Evolutionary conservation across 768 basidiomycete species (phyloP).

Genomic region (Suillus tomentosus): DNA sequence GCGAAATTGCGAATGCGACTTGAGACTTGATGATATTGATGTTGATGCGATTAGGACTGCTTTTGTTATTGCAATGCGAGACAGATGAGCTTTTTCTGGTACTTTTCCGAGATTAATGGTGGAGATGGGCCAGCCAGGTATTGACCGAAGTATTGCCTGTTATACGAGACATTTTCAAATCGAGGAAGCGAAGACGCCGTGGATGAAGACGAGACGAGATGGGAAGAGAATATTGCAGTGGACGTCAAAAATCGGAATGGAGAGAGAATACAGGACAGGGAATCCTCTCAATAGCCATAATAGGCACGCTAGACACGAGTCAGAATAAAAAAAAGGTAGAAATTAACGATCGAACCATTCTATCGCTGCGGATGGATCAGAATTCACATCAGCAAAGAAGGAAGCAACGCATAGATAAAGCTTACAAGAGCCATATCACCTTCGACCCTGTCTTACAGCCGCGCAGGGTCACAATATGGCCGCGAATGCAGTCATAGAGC

Average conservation of each 20-base stretch:
- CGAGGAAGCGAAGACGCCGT: constrained; percentile 15
- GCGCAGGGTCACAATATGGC: constrained; percentile 86
- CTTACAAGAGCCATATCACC: constrained; percentile 86
- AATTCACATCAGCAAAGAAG: constrained; percentile 10
- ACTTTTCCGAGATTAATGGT: constrained; percentile 33
- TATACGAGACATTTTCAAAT: constrained; percentile 29
- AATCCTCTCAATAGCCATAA: constrained; percentile 52
- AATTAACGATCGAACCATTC: constrained; percentile 45
- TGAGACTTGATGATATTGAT: constrained; percentile 23
- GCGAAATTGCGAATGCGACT: constrained; percentile 23
- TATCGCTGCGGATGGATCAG: constrained; percentile 43
- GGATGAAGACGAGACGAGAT: constrained; percentile 17
- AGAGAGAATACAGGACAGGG: constrained; percentile 25
- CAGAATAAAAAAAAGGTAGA: constrained; percentile 13
- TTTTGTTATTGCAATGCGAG: constrained; percentile 6
- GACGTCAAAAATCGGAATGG: constrained; percentile 30
- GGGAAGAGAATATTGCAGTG: constrained; percentile 24
- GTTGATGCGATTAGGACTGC: constrained; percentile 23
- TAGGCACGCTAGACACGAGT: constrained; percentile 54
- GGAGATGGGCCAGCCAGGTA: constrained; percentile 28
- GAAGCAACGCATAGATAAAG: constrained; percentile 8
- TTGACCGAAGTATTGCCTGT: constrained; percentile 20
- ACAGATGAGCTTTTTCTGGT: constrained; percentile 9
- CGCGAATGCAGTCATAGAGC: constrained; percentile 83
- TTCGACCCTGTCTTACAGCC: constrained; percentile 92